Conservation (phyloP, 768 basidiomycete species). For the Rhizopogon rudus region DNA sequence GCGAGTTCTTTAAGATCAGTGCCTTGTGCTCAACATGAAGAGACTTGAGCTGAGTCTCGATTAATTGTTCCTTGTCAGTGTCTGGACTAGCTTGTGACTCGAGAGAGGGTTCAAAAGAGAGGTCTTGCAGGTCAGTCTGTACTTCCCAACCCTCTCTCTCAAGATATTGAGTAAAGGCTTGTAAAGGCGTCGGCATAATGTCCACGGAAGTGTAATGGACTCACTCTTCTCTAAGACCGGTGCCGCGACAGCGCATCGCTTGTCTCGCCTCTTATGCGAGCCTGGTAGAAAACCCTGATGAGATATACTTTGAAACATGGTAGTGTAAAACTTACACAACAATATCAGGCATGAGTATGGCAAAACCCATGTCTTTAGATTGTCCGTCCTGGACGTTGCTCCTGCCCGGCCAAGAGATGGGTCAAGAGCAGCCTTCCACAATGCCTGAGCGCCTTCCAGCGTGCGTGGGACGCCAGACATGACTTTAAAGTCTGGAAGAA, state of each 20-base stretch:
- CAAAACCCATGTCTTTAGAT: conserved; percentile 68
- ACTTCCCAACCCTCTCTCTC: conserved; percentile 70
- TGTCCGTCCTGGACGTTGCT: conserved; percentile 35
- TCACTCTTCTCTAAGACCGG: conserved; percentile 75
- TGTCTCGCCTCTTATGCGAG: conserved; percentile 91
- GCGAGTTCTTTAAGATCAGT: conserved; percentile 82
- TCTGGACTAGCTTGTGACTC: conserved; percentile 28
- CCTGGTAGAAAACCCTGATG: conserved; percentile 38
- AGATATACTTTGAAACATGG: background rate
- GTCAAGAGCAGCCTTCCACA: conserved; percentile 64
- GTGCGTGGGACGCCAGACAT: conserved; percentile 68
- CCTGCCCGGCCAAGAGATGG: conserved; percentile 50
- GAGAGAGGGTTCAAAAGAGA: conserved; percentile 27
- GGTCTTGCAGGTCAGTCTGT: conserved; percentile 68
- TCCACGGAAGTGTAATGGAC: conserved; percentile 7
- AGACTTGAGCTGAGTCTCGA: conserved; percentile 40
- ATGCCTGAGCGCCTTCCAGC: conserved; percentile 55
- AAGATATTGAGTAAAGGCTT: conserved; percentile 61
- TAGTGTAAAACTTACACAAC: conserved; percentile 58
- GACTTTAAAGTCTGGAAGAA: conserved; percentile 91
- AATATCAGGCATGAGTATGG: conserved; percentile 90
- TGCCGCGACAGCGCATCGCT: conserved; percentile 85
- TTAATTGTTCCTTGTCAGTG: conserved; percentile 39
- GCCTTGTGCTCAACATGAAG: conserved; percentile 59
- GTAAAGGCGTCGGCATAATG: conserved; percentile 1